These are phyloP conservation scores for Aegilops umbellulata DNA, from an alignment of 176 grass and related monocot species.

Conservation along the genomic window DNA sequence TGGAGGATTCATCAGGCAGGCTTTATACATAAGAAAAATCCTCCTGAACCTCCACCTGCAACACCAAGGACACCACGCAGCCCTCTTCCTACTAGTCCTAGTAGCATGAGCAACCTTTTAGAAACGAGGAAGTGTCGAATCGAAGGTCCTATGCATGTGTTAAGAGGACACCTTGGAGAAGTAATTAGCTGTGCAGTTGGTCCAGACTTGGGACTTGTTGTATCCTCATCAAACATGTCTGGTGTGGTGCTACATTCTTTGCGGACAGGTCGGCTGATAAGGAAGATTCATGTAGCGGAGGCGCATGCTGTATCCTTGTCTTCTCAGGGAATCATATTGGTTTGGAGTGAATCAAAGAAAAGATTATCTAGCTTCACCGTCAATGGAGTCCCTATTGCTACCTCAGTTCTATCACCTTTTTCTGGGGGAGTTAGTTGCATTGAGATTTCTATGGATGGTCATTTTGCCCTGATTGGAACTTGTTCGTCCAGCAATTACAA, in stretches of 20 bases:
- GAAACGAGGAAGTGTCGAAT: slow-evolving; percentile 65
- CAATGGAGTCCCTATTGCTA: slow-evolving; percentile 80
- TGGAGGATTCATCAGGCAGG: slow-evolving; percentile 73
- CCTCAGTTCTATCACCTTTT: slow-evolving; percentile 63
- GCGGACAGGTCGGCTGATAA: slow-evolving; percentile 78
- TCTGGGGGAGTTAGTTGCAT: slow-evolving; percentile 82
- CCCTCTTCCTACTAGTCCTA: slow-evolving; percentile 56
- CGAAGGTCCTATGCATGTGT: slow-evolving; percentile 92
- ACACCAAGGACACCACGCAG: slow-evolving; percentile 56
- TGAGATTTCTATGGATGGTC: slow-evolving; percentile 81
- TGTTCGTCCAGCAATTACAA: slow-evolving; percentile 50
- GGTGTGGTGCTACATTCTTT: slow-evolving; percentile 94
- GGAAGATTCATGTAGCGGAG: slow-evolving; percentile 57
- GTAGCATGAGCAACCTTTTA: slow-evolving; percentile 33
- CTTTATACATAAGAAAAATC: slow-evolving; percentile 62
- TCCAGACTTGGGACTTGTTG: slow-evolving; percentile 84
- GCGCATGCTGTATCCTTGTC: slow-evolving; percentile 72
- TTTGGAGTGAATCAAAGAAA: slow-evolving; percentile 82
- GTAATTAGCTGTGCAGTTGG: slow-evolving; percentile 81
- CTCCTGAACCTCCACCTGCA: slow-evolving; percentile 54
- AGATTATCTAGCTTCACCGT: slow-evolving; percentile 89
- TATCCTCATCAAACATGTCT: slow-evolving; percentile 67
- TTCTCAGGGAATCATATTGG: slow-evolving; percentile 82
- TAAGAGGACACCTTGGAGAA: slow-evolving; percentile 93
- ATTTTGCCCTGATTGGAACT: slow-evolving; percentile 77